Base-by-base conservation (phyloP, 352 stramenopile genomes). In the Elongisporangium prolatum region DNA sequence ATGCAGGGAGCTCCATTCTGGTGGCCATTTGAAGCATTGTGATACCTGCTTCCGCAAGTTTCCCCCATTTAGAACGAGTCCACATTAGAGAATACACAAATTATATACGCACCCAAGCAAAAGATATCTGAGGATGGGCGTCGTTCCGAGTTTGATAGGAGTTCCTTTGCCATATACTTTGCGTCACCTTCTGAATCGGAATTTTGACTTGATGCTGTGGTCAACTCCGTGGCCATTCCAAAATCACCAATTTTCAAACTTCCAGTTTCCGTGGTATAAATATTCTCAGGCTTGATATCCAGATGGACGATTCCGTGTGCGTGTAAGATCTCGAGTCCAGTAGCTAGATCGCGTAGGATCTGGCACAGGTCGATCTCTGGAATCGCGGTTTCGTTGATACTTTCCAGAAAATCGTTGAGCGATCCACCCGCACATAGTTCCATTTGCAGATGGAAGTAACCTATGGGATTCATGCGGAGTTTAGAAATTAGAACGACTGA, bases 281-380 rank as follows among this genome's bases (percentile, higher is more conserved):
- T 89, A 63, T 99, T 99, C n/a, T 95, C 92, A 13, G 95, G 94
- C 65, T 99, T 99, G 61, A 99, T 92, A 63, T 99, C 96, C 50
- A 98, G 76, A 62, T 99, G 96, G 18, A 98, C 89, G 28, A 98
- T 83, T 0, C 76, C 65, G 52, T 95, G 76, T 1, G 77, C 80
- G 70, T 98, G 92, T 7, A 98, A 84, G 18, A 97, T 84, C 38
- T 80, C 77, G 6, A 98, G 71, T 21, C 89, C 95, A 21, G 68
- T 65, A 21, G 77, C 69, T 52, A 95, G 60, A 40, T 96, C 77
- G 38, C 73, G 62, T n/a, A 95, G 50, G 17, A 97, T 85, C 21
- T 63, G 69, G 88, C 88, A 97, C 21, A 96, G 21, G 17, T 71
- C 70, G 2, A 72, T 59, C 58, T 95, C 84, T 1, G 80, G 66